These are phyloP conservation scores for Quercus parvula DNA, from an alignment of 306 rosid genomes.

Conservation along the genomic window DNA sequence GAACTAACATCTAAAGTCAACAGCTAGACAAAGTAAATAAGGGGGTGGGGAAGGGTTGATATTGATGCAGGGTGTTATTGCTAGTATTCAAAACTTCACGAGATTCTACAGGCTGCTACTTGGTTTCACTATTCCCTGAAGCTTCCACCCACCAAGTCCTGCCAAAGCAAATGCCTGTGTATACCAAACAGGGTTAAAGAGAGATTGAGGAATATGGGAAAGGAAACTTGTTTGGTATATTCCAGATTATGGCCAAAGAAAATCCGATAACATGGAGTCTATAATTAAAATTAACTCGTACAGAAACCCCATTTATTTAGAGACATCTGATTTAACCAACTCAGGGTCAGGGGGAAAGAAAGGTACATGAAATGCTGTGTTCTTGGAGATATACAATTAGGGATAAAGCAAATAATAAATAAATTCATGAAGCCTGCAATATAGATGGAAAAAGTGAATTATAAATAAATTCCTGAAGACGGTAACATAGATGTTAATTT, in stretches of 20 bases:
- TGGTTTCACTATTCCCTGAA: slow-evolving; percentile 89
- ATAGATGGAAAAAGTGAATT: no score
- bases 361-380: background rate
- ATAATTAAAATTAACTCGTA: background rate
- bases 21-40: no score
- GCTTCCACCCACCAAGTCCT: slow-evolving; percentile 96
- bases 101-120: slow-evolving; percentile 34
- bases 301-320: background rate
- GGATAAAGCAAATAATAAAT: no score
- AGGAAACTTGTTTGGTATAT: no score
- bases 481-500: no score
- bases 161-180: slow-evolving; percentile 84
- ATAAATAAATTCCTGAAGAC: no score
- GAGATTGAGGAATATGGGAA: background rate
- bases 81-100: slow-evolving; percentile 17
- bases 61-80: background rate
- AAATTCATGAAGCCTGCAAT: no score
- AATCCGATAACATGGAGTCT: background rate
- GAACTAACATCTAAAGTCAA: background rate
- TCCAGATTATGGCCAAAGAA: no score
- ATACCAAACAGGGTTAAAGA: slow-evolving; percentile 24
- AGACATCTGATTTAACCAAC: background rate
- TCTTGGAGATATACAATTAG: no score
- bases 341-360: background rate
- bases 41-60: background rate